Conservation (phyloP, 805 yeast species). For the Millerozyma miso region DNA sequence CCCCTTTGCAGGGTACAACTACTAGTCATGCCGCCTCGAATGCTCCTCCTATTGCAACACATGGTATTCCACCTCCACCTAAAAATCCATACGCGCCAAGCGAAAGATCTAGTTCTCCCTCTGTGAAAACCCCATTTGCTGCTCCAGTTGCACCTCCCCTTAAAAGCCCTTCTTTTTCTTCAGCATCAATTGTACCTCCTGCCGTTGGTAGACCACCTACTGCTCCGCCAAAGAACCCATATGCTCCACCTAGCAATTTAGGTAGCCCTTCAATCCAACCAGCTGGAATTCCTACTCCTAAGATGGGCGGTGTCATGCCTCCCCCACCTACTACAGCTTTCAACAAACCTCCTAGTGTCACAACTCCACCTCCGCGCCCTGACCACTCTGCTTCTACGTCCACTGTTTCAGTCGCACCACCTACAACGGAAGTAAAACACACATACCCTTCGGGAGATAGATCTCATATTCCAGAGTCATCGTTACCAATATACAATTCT, state of each 20-base stretch:
- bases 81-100: slow-evolving; percentile 28
- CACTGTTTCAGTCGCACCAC: slow-evolving; percentile 18
- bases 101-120: slow-evolving; percentile 10
- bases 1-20: slow-evolving; percentile 16
- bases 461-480: slow-evolving; percentile 56
- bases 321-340: slow-evolving; percentile 11
- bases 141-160: slow-evolving; percentile 12
- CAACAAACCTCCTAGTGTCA: slow-evolving; percentile 24
- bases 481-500: slow-evolving; percentile 54
- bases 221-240: slow-evolving; percentile 21
- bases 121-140: slow-evolving; percentile 18
- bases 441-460: slow-evolving; percentile 68
- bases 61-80: slow-evolving; percentile 24
- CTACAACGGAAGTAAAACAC: slow-evolving; percentile 21
- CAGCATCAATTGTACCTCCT: slow-evolving; percentile 3
- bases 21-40: slow-evolving; percentile 8
- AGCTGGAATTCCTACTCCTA: slow-evolving; percentile 12
- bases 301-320: slow-evolving; percentile 20
- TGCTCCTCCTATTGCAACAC: slow-evolving; percentile 18
- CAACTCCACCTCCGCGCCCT: slow-evolving; percentile 8
- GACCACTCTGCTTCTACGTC: not conserved
- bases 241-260: slow-evolving; percentile 17
- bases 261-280: slow-evolving; percentile 11
- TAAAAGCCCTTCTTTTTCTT: slow-evolving; percentile 5
- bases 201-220: slow-evolving; percentile 5